Conservation (phyloP, 2,329 filamentous ascomycete genomes). For the Trichophyton mentagrophytes region DNA sequence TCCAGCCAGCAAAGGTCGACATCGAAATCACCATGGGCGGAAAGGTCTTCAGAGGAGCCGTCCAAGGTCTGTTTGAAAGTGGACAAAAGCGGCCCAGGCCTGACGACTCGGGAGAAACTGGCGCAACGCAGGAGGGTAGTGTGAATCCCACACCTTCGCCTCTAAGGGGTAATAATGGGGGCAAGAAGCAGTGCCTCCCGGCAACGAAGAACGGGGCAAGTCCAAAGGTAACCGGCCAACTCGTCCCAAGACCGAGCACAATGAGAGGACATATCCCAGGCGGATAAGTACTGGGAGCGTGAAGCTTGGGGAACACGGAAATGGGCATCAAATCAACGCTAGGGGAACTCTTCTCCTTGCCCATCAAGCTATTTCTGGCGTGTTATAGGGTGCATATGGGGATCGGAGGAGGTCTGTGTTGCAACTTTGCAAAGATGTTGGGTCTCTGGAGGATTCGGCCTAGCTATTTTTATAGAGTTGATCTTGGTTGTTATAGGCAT, state of each 20-base stretch:
- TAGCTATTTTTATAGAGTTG: conserved; percentile 1
- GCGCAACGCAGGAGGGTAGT: too few species aligned
- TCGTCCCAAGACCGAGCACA: neutral
- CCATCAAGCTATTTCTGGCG: neutral
- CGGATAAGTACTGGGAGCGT: neutral
- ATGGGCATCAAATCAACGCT: neutral
- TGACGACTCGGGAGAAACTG: too few species aligned
- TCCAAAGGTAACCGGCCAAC: neutral
- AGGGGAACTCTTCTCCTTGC: neutral
- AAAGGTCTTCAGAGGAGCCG: conserved; percentile 8
- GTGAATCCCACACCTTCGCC: neutral
- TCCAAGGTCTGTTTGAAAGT: conserved; percentile 9
- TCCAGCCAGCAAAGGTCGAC: conserved; percentile 9
- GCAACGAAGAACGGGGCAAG: too few species aligned
- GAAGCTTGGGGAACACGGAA: neutral
- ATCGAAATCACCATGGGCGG: conserved; percentile 11
- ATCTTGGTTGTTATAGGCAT: neutral
- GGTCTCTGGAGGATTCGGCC: neutral
- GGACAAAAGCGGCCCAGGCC: neutral
- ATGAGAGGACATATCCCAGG: neutral
- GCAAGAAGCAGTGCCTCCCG: neutral
- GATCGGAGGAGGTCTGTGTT: neutral
- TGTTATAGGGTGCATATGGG: neutral
- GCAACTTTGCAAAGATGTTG: neutral
- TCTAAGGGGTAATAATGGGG: neutral